Evolutionary conservation across 202 grass and related monocot genomes (phyloP).

Genomic region (Cymbopogon flexuosus): DNA sequence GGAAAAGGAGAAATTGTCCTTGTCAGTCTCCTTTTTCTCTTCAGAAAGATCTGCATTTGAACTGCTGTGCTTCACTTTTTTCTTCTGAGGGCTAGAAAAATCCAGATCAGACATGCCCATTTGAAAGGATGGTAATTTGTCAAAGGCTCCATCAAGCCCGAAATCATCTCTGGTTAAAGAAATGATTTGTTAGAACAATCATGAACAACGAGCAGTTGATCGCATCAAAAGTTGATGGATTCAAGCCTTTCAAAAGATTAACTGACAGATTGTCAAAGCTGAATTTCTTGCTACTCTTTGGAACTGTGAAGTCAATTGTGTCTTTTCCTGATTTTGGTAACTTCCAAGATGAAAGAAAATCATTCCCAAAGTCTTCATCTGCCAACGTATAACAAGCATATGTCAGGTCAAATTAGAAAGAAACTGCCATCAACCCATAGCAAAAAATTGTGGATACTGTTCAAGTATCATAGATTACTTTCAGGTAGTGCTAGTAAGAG

Average conservation of each 20-base stretch:
- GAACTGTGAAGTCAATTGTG: constrained; percentile 66
- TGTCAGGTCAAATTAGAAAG: constrained; percentile 19
- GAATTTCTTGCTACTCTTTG: constrained; percentile 60
- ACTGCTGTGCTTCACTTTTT: constrained; percentile 50
- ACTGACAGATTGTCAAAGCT: constrained; percentile 83
- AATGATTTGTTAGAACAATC: constrained; percentile 17
- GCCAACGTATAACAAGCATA: constrained; percentile 26
- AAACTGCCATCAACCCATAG: neutral
- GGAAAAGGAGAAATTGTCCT: constrained; percentile 67
- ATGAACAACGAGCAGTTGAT: neutral
- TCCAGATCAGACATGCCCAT: constrained; percentile 85
- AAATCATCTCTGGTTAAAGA: constrained; percentile 79
- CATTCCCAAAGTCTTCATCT: constrained; percentile 89
- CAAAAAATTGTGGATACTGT: neutral
- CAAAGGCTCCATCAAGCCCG: constrained; percentile 77
- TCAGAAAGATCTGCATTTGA: constrained; percentile 47
- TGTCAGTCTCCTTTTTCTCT: constrained; percentile 56
- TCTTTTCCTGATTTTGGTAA: constrained; percentile 53
- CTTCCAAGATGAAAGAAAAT: constrained; percentile 87
- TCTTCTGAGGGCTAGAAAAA: constrained; percentile 78
- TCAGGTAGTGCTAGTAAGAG: neutral
- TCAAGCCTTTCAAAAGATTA: constrained; percentile 10
- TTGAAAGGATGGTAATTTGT: constrained; percentile 72
- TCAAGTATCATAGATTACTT: constrained; percentile 24
- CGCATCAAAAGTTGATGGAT: constrained; percentile 17